These are phyloP conservation scores for Wallacemonas rigidus DNA, from an alignment of 208 protist genomes.

Conservation along the genomic window DNA sequence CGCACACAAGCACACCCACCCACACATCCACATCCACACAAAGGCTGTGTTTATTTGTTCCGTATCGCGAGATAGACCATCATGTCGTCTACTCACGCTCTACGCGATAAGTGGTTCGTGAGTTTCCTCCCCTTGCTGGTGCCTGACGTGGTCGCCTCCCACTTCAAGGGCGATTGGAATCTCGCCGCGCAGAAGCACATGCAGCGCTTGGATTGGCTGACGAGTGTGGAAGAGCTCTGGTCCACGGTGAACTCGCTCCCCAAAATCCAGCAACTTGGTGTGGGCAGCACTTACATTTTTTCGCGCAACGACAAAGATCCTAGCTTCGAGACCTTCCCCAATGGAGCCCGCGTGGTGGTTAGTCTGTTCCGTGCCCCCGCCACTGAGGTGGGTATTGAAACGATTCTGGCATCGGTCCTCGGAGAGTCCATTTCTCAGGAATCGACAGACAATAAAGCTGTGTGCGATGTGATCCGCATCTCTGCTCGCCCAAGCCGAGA, in stretches of 20 bases:
- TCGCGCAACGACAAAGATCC: conserved; percentile 82
- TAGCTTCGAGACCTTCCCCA: conserved; percentile 87
- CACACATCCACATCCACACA: conserved; percentile 4
- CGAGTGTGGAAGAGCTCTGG: conserved; percentile 88
- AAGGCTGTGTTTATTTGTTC: not conserved
- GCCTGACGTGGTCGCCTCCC: conserved; percentile 60
- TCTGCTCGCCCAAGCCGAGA: conserved; percentile 66
- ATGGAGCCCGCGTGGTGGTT: conserved; percentile 78
- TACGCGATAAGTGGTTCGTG: conserved; percentile 82
- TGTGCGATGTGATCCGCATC: conserved; percentile 88
- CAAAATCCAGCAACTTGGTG: conserved; percentile 75
- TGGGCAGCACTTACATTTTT: conserved; percentile 84
- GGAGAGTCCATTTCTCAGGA: conserved; percentile 69
- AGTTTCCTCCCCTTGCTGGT: conserved; percentile 85
- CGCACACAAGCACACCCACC: not conserved
- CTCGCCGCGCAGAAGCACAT: conserved; percentile 65
- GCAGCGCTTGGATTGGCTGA: conserved; percentile 83
- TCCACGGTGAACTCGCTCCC: conserved; percentile 90
- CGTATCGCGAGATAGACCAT: not conserved
- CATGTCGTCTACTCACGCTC: conserved; percentile 50
- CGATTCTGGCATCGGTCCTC: conserved; percentile 70
- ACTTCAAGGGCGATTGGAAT: conserved; percentile 89
- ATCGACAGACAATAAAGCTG: conserved; percentile 50
- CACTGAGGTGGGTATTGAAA: conserved; percentile 66
- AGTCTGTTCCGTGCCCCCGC: conserved; percentile 64